A percentile compares a stretch with the other conserved stretches of the same genome.
These are phyloP conservation scores for Plenodomus lindquistii DNA, from an alignment of 2,329 filamentous ascomycete species.

Conservation along the genomic window DNA sequence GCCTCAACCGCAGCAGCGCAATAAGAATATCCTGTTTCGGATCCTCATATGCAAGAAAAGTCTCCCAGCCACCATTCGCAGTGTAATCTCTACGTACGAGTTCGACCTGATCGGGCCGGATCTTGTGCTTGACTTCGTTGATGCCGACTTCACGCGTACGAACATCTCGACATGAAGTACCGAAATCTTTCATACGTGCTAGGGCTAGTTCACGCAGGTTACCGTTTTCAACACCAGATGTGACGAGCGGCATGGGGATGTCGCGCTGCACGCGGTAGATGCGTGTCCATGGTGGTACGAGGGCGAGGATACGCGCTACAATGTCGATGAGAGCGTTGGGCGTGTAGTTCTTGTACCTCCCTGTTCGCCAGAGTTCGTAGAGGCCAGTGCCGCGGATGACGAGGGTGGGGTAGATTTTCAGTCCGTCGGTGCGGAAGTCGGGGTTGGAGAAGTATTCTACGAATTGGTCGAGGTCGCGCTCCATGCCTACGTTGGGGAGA, in stretches of 20 bases:
- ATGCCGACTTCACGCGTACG: constrained; percentile 95
- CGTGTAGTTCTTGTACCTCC: constrained; percentile 97
- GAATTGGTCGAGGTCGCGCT: constrained; percentile 95
- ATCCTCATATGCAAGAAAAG: constrained; percentile 96
- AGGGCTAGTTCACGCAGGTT: constrained; percentile 92
- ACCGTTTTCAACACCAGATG: constrained; percentile 95
- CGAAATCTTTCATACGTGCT: constrained; percentile 99
- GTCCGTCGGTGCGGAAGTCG: constrained; percentile 90
- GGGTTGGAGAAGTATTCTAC: constrained; percentile 98
- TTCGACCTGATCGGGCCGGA: constrained; percentile 93
- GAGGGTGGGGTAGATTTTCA: constrained; percentile 97
- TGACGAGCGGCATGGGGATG: constrained; percentile 99
- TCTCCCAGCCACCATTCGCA: constrained; percentile 98
- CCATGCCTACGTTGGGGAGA: constrained; percentile 96
- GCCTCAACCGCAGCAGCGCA: constrained; percentile 82
- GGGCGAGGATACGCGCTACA: constrained; percentile 90
- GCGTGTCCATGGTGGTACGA: constrained; percentile 95
- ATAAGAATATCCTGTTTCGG: constrained; percentile 98
- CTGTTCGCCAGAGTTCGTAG: constrained; percentile 97
- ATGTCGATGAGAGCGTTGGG: constrained; percentile 95
- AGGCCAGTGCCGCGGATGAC: constrained; percentile 95
- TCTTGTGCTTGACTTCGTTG: constrained; percentile 99
- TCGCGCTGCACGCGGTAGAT: constrained; percentile 98
- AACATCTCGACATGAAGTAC: constrained; percentile 94
- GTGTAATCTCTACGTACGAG: constrained; percentile 90